Conservation (phyloP, 2,329 filamentous ascomycete species). For the Orbilia blumenaviensis region DNA sequence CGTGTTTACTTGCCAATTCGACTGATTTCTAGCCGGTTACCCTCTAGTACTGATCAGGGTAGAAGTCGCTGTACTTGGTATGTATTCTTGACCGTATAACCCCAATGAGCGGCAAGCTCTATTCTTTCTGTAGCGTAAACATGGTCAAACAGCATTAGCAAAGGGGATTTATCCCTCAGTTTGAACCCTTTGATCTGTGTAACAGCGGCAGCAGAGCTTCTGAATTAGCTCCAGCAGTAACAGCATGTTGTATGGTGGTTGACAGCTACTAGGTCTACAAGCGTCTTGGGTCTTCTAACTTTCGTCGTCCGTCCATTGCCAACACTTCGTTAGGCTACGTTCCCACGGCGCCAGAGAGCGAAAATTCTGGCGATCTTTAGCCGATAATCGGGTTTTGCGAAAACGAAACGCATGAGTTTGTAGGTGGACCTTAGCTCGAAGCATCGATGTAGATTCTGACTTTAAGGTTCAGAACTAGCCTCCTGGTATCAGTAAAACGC, state of each 20-base stretch:
- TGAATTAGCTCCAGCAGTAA: not conserved
- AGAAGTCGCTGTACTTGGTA: not conserved
- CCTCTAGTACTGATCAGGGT: not conserved
- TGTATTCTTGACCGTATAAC: not conserved
- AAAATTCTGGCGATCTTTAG: not conserved
- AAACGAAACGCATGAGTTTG: not conserved
- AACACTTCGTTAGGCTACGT: not conserved
- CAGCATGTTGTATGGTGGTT: not conserved
- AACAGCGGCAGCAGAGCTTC: slow-evolving; percentile 7
- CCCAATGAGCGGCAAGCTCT: too few species aligned
- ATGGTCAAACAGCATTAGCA: not conserved
- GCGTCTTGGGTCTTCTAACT: not conserved
- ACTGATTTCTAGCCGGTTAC: not conserved
- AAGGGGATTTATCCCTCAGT: not conserved
- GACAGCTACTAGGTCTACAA: not conserved
- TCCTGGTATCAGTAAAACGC: not conserved
- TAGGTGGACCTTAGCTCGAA: not conserved
- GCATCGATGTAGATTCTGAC: slow-evolving; percentile 9
- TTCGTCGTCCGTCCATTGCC: not conserved
- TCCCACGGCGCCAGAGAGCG: slow-evolving; percentile 6
- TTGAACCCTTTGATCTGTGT: not conserved
- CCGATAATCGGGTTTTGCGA: not conserved
- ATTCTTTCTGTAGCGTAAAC: too few species aligned
- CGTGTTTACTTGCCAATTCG: not conserved
- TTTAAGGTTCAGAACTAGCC: not conserved